phyloP scores from a whole-genome alignment of 169 alveolate species.

The Fabrea salina region DNA sequence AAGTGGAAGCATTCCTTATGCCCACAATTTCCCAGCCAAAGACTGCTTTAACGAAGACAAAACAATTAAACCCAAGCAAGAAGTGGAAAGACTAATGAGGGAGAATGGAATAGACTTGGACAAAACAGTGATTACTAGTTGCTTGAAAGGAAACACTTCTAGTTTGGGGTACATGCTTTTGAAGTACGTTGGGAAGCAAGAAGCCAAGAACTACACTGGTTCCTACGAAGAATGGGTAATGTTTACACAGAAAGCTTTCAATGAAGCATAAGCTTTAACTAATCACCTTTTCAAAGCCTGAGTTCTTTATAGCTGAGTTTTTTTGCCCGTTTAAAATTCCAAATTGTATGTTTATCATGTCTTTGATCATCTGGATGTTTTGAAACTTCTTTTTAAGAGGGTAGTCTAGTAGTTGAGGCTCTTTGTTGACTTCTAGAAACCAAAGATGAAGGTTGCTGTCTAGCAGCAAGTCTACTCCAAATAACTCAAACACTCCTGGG shows the following conservation, averaged over 20 bases:
- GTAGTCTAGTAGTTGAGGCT: conserved; percentile 88
- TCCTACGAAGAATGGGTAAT: conserved; percentile 26
- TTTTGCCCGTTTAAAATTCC: conserved; percentile 11
- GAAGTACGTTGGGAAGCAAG: conserved; percentile 13
- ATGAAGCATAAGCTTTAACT: background rate
- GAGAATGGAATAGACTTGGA: background rate
- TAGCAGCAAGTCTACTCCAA: conserved; percentile 85
- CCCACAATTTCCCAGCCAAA: background rate
- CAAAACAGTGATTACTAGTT: background rate
- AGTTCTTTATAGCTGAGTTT: background rate
- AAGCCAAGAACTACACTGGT: conserved; percentile 20
- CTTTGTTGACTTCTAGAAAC: conserved; percentile 81
- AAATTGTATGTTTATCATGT: conserved; percentile 2
- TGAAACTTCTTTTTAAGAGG: conserved; percentile 6
- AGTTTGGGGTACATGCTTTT: background rate
- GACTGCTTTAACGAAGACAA: conserved; percentile 18
- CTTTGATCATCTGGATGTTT: background rate
- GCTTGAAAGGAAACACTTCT: conserved; percentile 13
- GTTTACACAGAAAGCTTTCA: too few species aligned
- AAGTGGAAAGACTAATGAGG: background rate
- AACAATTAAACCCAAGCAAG: background rate
- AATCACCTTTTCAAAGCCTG: background rate
- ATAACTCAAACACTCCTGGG: conserved; percentile 61
- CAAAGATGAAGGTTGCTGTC: conserved; percentile 80
- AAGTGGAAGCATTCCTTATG: conserved; percentile 7